phyloP scores from a whole-genome alignment of 768 basidiomycete genomes.

The Boletus vermiculosoides region DNA sequence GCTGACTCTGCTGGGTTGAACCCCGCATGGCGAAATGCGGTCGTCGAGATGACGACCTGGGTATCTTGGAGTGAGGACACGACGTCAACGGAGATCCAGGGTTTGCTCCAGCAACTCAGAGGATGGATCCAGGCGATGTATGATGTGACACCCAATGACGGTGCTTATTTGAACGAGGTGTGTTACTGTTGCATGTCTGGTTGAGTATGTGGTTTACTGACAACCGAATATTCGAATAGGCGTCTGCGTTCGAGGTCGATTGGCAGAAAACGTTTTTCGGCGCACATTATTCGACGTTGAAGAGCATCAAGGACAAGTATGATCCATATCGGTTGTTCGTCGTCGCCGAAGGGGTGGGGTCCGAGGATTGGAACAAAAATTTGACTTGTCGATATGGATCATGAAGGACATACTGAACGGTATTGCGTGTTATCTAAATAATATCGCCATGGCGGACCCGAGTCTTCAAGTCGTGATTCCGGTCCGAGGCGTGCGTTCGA shows the following conservation, averaged over 20 bases:
- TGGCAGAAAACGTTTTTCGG: conserved; percentile 48
- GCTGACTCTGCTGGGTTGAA: conserved; percentile 43
- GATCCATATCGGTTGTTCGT: conserved; percentile 48
- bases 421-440: not conserved
- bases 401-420: no score
- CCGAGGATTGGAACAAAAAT: conserved; percentile 46
- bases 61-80: conserved; percentile 23
- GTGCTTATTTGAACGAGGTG: conserved; percentile 52
- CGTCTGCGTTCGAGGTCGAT: conserved; percentile 41
- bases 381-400: conserved; percentile 21
- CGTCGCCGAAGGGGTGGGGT: conserved; percentile 46
- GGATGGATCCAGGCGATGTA: conserved; percentile 12
- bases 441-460: not conserved
- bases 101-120: conserved; percentile 6
- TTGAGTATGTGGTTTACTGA: not conserved
- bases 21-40: conserved; percentile 47
- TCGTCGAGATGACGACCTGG: conserved; percentile 14
- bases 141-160: conserved; percentile 34
- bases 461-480: no score
- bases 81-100: conserved; percentile 10
- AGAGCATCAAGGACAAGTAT: conserved; percentile 43
- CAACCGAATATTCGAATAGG: conserved; percentile 29
- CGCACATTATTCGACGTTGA: conserved; percentile 39
- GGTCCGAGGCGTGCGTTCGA: not conserved
- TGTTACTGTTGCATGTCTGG: not conserved